phyloP scores from a whole-genome alignment of 2,329 filamentous ascomycete species.

The Beauveria medogensis region DNA sequence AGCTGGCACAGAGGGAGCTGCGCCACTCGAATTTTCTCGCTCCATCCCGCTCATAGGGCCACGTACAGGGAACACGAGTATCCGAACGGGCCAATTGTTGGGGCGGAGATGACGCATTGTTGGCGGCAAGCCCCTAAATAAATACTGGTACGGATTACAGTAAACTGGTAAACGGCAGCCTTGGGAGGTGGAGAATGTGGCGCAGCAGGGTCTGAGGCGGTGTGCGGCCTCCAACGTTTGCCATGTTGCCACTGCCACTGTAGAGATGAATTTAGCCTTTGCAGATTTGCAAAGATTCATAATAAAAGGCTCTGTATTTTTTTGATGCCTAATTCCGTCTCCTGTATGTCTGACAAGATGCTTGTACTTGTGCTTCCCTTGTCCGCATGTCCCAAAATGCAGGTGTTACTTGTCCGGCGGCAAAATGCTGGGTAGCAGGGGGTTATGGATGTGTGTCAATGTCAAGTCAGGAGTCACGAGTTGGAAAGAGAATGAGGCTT shows the following conservation, averaged over 20 bases:
- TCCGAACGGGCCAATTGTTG: background rate
- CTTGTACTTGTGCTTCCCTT: too few species aligned
- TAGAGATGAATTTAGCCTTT: too few species aligned
- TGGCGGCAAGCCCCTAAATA: background rate
- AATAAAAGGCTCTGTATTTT: too few species aligned
- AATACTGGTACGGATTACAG: background rate
- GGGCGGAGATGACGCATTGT: conserved; percentile 1
- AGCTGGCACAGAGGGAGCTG: background rate
- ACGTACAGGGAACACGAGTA: background rate
- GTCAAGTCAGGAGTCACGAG: too few species aligned
- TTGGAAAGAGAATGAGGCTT: too few species aligned
- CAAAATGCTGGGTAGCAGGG: too few species aligned
- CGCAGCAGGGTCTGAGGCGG: conserved; percentile 2
- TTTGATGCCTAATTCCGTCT: too few species aligned
- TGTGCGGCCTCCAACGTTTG: background rate
- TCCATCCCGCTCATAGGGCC: conserved; percentile 3
- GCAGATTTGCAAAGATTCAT: too few species aligned
- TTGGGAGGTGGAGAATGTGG: background rate
- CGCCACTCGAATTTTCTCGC: conserved; percentile 5
- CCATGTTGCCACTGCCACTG: background rate
- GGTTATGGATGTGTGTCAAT: too few species aligned
- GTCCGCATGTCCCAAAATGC: too few species aligned
- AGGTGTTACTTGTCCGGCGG: too few species aligned
- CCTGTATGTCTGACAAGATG: too few species aligned
- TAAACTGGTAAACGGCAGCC: background rate